Evolutionary conservation across 129 eudicot genomes (phyloP), one percentile per base, ranked within the genome.

Genomic region (Lactuca saligna): DNA sequence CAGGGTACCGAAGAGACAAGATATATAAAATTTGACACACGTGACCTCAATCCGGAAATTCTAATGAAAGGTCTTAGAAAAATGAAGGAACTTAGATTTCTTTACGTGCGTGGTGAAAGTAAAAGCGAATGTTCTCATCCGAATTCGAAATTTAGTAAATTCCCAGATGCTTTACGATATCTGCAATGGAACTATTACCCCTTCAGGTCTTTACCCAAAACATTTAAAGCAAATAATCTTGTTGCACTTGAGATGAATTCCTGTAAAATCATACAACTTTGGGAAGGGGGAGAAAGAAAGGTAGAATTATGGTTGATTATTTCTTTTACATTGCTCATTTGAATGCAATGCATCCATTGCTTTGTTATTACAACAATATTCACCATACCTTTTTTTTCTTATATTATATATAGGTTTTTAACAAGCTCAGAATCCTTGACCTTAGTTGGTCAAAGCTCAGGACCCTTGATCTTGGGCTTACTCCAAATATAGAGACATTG

Each of bases 241-340:
- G 65, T 69, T 38, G 48, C 63, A 5, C 70, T 76, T 51, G 61
- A 68, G 62, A 17, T 76, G 57, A 11, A 5, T 6, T 2, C 9
- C 2, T 39, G 81, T 58, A 6, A 12, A 1, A 53, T 69, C 8
- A 11, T 20, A n/a, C 58, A 61, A 25, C 64, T 76, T 31, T 68
- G 75, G 75, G 29, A 15, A 7, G 64, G 38, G 13, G 38, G n/a
- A 55, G 61, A 55, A 20, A 55, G 29, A 25, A 25, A 25, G 29
- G 29, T 25, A 25, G 29, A 25, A 25, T 25, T 25, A 25, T 25
- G 29, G 34, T 56, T 7, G 9, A 15, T 56, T 56, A 56, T 56
- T 25, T 25, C 29, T 25, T 25, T 25, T 25, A 25, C 1, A 2
- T 25, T 25, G 29, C 29, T 25, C 29, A 25, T 25, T 25, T 25